Conservation (phyloP, 1,139 yeast genomes). For the Hemisphaericaspora xylofermentans region DNA sequence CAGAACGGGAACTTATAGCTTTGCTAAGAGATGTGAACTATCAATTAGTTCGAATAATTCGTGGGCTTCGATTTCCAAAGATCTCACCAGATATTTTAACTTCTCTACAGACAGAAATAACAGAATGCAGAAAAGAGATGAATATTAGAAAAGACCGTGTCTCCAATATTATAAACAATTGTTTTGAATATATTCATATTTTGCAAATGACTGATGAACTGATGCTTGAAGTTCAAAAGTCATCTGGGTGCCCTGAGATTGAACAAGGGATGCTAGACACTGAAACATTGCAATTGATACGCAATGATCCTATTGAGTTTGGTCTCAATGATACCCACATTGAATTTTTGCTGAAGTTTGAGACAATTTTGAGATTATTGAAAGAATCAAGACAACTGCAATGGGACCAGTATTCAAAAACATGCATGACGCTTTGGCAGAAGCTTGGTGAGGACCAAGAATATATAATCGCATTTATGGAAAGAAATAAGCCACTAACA, state of each 20-base stretch:
- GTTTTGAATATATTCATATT: conserved; percentile 27
- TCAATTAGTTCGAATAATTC: conserved; percentile 34
- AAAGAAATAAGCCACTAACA: conserved; percentile 35
- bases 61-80: conserved; percentile 38
- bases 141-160: conserved; percentile 25
- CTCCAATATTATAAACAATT: conserved; percentile 23
- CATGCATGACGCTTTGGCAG: conserved; percentile 51
- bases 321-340: conserved; percentile 41
- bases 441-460: conserved; percentile 45
- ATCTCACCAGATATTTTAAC: conserved; percentile 32
- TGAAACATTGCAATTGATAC: conserved; percentile 39
- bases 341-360: conserved; percentile 29
- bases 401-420: conserved; percentile 28
- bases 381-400: conserved; percentile 34
- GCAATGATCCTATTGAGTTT: conserved; percentile 38
- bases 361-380: conserved; percentile 27
- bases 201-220: conserved; percentile 38
- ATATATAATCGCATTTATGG: conserved; percentile 36
- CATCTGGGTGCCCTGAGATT: conserved; percentile 11
- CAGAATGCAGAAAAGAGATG: conserved; percentile 26
- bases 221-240: conserved; percentile 31
- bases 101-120: conserved; percentile 27
- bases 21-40: conserved; percentile 37
- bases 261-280: conserved; percentile 31
- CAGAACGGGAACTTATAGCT: background rate